These are phyloP conservation scores for Globisporangium alternatum DNA, from an alignment of 352 stramenopile species.

Conservation along the genomic window DNA sequence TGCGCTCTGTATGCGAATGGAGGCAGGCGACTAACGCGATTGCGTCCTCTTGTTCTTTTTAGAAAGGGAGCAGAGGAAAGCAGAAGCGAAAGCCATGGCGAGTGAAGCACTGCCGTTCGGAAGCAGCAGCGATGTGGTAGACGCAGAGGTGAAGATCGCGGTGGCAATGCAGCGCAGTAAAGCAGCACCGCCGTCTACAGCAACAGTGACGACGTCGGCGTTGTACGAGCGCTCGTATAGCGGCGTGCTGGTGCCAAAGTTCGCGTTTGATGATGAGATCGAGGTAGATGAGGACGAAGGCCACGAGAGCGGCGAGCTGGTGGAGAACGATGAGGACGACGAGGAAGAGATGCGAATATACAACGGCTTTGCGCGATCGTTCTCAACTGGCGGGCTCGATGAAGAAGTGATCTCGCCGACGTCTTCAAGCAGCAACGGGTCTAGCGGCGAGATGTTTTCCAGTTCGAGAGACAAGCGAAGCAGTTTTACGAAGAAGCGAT, in stretches of 20 bases:
- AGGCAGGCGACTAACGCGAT: neutral
- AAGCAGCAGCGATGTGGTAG: neutral
- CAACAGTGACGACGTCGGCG: neutral
- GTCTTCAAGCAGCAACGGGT: conserved; percentile 60
- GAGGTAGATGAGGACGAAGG: conserved; percentile 10
- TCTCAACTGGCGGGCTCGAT: neutral
- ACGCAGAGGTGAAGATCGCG: conserved; percentile 1
- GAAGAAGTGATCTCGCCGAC: conserved; percentile 41
- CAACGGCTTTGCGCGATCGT: conserved; percentile 14
- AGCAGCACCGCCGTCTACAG: neutral
- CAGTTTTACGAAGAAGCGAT: conserved; percentile 18
- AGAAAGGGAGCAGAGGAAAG: conserved; percentile 6
- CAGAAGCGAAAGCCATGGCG: conserved; percentile 2
- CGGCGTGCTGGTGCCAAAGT: conserved; percentile 20
- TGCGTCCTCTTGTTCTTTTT: neutral
- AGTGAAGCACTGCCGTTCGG: conserved; percentile 1
- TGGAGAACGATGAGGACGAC: neutral
- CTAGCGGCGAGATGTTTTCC: conserved; percentile 26
- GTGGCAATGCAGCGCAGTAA: conserved; percentile 9
- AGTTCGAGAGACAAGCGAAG: conserved; percentile 1
- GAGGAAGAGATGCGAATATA: conserved; percentile 14
- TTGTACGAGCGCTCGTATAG: conserved; percentile 19
- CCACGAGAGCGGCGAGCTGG: conserved; percentile 3
- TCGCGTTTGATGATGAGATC: conserved; percentile 16
- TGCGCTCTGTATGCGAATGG: too few relatives aligned